phyloP scores from a whole-genome alignment of 169 alveolate genomes.

The Plasmodium knowlesi region DNA sequence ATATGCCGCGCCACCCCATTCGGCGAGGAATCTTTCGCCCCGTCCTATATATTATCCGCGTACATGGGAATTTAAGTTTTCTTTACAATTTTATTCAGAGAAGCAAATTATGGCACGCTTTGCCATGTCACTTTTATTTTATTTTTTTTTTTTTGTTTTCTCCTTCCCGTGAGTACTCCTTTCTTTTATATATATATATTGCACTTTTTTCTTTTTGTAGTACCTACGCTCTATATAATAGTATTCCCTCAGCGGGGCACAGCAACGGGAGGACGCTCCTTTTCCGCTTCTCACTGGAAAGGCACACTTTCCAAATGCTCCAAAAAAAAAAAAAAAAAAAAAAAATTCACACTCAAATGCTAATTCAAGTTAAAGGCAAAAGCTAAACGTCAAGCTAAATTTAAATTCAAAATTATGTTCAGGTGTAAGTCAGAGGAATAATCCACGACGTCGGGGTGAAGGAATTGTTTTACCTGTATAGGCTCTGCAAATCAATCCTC shows the following conservation, averaged over 20 bases:
- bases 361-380: not conserved
- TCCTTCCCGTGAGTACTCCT: not conserved
- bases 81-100: not conserved
- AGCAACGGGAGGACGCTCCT: not conserved
- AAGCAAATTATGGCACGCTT: not conserved
- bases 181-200: too few relatives aligned
- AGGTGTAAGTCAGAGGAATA: not conserved
- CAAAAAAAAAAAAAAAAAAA: too few relatives aligned
- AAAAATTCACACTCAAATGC: not conserved
- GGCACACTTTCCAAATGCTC: not conserved
- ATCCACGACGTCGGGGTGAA: not conserved
- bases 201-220: not conserved
- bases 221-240: not conserved
- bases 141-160: not conserved
- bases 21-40: not conserved
- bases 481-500: not conserved
- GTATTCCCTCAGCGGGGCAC: not conserved
- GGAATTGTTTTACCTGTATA: too few relatives aligned
- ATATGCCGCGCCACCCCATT: not conserved
- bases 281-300: not conserved
- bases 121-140: not conserved
- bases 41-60: not conserved
- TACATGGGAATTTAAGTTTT: not conserved
- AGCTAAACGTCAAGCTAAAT: not conserved
- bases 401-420: too few relatives aligned